Evolutionary conservation across 192 early-diverging fungal genomes (phyloP), one percentile per base, ranked within the genome.

Genomic region (Dimargaris verticillata): DNA sequence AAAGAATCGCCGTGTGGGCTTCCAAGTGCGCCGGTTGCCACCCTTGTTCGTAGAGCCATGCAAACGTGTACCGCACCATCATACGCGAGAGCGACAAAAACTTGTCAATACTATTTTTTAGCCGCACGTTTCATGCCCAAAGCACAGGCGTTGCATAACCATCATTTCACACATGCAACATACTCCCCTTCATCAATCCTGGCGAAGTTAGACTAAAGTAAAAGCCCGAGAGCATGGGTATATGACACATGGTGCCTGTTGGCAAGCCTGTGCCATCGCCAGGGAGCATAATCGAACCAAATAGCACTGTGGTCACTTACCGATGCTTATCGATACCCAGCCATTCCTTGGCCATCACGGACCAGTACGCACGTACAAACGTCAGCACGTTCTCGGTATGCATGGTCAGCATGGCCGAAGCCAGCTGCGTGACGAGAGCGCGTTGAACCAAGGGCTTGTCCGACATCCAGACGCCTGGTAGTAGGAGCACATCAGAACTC

Each of bases 381-480:
- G 67, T 61, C 55, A 88, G 64, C 0, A 74, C 79, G 48, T 72
- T 66, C 10, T 67, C 54, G 18, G 60, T 55, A 41, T 74, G 74
- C 29, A 87, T 68, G 12, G 65, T 53, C 28, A 84, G 53, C 20
- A 80, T 61, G 7, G 88, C 57, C 0, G 73, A 69, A 0, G 84
- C 86, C n/a, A 97, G 74, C 18, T 79, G 81, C 61, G 88, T 82
- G 29, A 88, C 85, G 54, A 97, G 71, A 63, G 87, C 80, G 69
- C 93, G 88, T 66, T 97, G 93, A 28, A 97, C 79, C 47, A 88
- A 64, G 14, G 88, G 88, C 72, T 93, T 97, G 71, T 97, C 93
- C 0, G 91, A 91, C 82, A 97, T 89, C 93, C 93, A 97, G 65
- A 91, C 90, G 66, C 83, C 88, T 89, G 66, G 22, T 43, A 41